Percentiles rank a stretch among this genome's conserved stretches.
phyloP scores from a whole-genome alignment of 2,329 filamentous ascomycete genomes.

The Hirsutella rhossiliensis region DNA sequence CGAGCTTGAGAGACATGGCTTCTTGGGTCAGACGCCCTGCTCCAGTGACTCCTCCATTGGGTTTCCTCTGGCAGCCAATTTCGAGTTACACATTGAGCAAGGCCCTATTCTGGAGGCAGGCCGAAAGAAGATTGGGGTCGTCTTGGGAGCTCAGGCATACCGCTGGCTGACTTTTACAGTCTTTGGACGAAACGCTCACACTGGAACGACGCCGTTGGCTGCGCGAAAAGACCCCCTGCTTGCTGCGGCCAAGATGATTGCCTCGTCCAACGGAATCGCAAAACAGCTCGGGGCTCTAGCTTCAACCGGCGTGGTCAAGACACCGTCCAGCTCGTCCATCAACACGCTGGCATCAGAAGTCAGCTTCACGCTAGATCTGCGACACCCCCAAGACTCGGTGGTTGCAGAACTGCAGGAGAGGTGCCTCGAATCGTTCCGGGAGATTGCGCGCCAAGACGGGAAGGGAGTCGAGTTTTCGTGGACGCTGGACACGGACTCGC shows the following conservation, averaged over 20 bases:
- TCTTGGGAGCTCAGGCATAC: constrained; percentile 19
- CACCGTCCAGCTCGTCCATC: constrained; percentile 49
- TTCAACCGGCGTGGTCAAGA: constrained; percentile 19
- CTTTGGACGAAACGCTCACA: constrained; percentile 16
- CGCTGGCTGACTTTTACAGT: constrained; percentile 18
- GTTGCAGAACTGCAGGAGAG: constrained; percentile 31
- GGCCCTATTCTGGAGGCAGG: constrained; percentile 42
- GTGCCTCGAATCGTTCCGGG: constrained; percentile 11
- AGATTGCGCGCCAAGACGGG: constrained; percentile 13
- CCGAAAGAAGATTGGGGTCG: constrained; percentile 16
- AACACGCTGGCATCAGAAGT: constrained; percentile 60
- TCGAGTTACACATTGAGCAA: constrained; percentile 80
- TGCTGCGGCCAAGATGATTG: constrained; percentile 22
- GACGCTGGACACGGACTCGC: constrained; percentile 45
- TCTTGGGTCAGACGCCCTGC: constrained; percentile 7
- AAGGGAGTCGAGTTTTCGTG: constrained; percentile 38
- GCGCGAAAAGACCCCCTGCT: constrained; percentile 21
- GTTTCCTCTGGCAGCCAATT: constrained; percentile 60
- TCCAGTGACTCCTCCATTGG: constrained; percentile 2
- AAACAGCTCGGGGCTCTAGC: constrained; percentile 13
- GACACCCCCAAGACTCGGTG: constrained; percentile 40
- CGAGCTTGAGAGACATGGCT: constrained; percentile 59
- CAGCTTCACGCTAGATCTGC: constrained; percentile 54
- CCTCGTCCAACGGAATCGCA: constrained; percentile 14
- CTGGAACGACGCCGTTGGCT: constrained; percentile 18